Percentiles rank a stretch among this genome's conserved stretches.
These are phyloP conservation scores for Davidsoniella virescens DNA, from an alignment of 2,329 filamentous ascomycete genomes.

Conservation along the genomic window DNA sequence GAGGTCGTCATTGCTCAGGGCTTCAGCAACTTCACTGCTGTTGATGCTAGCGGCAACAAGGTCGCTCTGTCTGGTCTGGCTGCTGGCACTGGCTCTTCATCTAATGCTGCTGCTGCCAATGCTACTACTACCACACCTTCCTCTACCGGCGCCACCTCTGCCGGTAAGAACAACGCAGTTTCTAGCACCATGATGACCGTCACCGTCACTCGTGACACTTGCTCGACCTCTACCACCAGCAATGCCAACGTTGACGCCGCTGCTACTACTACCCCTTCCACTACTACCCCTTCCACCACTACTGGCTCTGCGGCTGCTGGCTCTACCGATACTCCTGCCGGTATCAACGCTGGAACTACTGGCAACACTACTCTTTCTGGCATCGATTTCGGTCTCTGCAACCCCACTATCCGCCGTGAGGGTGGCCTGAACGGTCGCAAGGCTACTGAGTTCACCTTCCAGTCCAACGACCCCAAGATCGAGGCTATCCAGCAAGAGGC, in stretches of 20 bases:
- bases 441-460: conserved; percentile 48
- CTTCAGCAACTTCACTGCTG: conserved; percentile 42
- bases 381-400: conserved; percentile 37
- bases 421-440: conserved; percentile 40
- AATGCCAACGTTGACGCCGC: conserved; percentile 8
- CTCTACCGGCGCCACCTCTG: neutral
- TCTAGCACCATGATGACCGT: conserved; percentile 14
- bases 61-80: conserved; percentile 20
- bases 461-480: conserved; percentile 44
- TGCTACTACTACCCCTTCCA: conserved; percentile 2
- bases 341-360: conserved; percentile 14
- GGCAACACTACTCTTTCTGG: conserved; percentile 19
- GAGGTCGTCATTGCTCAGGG: conserved; percentile 45
- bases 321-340: conserved; percentile 19
- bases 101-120: conserved; percentile 10
- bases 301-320: conserved; percentile 11
- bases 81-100: conserved; percentile 14
- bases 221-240: conserved; percentile 8
- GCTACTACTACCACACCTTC: conserved; percentile 13
- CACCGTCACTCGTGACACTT: conserved; percentile 13
- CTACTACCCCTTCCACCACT: conserved; percentile 11
- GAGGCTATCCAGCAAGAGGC: conserved; percentile 46
- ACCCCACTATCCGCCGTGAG: conserved; percentile 42
- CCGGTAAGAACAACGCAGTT: conserved; percentile 13
- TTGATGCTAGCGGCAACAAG: conserved; percentile 20